phyloP scores from a whole-genome alignment of 2,329 filamentous ascomycete genomes.

The Claviceps digitariae region DNA sequence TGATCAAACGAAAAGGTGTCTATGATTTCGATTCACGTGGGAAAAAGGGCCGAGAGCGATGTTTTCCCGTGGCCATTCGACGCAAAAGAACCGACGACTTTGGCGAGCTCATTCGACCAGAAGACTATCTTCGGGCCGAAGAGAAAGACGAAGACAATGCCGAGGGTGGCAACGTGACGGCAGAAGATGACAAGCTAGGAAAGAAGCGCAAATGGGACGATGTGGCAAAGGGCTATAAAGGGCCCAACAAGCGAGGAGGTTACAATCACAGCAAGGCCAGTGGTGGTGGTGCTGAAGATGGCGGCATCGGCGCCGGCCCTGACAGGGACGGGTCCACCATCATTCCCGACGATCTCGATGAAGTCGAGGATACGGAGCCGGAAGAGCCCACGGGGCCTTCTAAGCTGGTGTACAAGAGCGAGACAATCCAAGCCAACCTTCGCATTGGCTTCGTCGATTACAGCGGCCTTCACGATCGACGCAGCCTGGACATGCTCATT shows the following conservation, averaged over 20 bases:
- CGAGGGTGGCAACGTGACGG: conserved; percentile 24
- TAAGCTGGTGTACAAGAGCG: conserved; percentile 54
- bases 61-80: conserved; percentile 77
- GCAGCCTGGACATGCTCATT: conserved; percentile 86
- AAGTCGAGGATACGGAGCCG: conserved; percentile 40
- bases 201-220: conserved; percentile 95
- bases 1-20: conserved; percentile 78
- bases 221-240: conserved; percentile 20
- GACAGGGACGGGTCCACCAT: conserved; percentile 25
- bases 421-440: conserved; percentile 54
- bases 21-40: conserved; percentile 86
- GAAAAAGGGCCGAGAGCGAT: conserved; percentile 82
- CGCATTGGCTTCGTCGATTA: conserved; percentile 85
- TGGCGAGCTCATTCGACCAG: conserved; percentile 82
- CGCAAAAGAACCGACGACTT: conserved; percentile 78
- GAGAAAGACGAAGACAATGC: conserved; percentile 68
- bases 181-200: conserved; percentile 54
- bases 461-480: conserved; percentile 81
- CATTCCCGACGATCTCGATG: conserved; percentile 42
- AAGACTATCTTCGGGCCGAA: conserved; percentile 87
- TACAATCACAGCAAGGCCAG: conserved; percentile 24
- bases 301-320: conserved; percentile 28
- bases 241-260: conserved; percentile 46
- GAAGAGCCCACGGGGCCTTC: conserved; percentile 50
- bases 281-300: conserved; percentile 28